phyloP scores from a whole-genome alignment of 2,329 filamentous ascomycete genomes.

The Cordyceps javanica region DNA sequence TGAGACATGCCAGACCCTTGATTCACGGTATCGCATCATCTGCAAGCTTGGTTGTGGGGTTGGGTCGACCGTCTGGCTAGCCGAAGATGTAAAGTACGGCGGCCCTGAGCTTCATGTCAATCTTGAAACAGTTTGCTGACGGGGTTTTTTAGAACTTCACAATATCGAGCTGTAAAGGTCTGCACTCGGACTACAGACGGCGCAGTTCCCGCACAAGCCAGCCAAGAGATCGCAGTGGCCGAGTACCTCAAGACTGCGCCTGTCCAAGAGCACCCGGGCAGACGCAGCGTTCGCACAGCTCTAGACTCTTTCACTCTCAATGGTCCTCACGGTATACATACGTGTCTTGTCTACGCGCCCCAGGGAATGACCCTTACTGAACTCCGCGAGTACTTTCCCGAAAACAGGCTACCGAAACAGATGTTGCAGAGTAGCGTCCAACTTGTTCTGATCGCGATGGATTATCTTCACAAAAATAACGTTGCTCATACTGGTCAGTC shows the following conservation, averaged over 20 bases:
- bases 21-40: conserved; percentile 11
- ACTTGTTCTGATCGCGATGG: background rate
- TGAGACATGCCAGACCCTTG: background rate
- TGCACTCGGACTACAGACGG: conserved; percentile 10
- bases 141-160: background rate
- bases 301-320: background rate
- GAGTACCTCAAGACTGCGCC: background rate
- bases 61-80: conserved; percentile 15
- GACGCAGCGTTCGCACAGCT: background rate
- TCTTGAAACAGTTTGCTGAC: background rate
- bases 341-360: background rate
- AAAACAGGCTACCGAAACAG: background rate
- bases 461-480: background rate
- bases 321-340: background rate
- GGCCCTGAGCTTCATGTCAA: background rate
- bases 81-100: conserved; percentile 10
- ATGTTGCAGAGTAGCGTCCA: background rate
- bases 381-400: background rate
- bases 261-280: background rate
- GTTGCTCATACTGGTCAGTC: background rate
- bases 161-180: conserved; percentile 13
- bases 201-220: background rate
- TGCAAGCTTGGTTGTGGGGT: conserved; percentile 14
- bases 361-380: background rate
- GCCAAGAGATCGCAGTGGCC: background rate